These are phyloP conservation scores for Ganoderma sinense DNA, from an alignment of 1,284 basidiomycete genomes.

Conservation along the genomic window DNA sequence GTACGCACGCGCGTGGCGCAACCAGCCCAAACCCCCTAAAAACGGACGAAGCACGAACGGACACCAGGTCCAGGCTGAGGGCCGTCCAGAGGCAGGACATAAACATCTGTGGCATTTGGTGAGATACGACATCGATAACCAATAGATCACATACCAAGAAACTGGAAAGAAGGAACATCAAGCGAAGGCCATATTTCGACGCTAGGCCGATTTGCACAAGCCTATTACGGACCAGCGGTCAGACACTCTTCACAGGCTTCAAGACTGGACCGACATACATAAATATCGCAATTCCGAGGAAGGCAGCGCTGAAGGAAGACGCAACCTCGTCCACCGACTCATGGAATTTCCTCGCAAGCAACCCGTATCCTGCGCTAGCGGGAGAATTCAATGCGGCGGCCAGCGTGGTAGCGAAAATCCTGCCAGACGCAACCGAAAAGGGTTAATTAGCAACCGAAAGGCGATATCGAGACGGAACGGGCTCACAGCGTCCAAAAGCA, in stretches of 20 bases:
- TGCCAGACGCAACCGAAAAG: constrained; percentile 13
- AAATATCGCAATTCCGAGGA: constrained; percentile 49
- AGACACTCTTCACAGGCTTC: no score
- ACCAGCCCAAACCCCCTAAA: constrained; percentile 59
- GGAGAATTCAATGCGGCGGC: constrained; percentile 52
- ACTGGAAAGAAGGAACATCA: constrained; percentile 51
- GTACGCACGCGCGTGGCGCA: constrained; percentile 46
- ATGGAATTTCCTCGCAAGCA: constrained; percentile 47
- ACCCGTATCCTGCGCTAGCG: constrained; percentile 49
- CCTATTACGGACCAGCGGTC: constrained; percentile 32
- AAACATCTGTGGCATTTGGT: constrained; percentile 45
- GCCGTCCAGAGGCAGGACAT: constrained; percentile 54
- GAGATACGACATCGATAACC: neutral
- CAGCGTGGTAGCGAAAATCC: constrained; percentile 48
- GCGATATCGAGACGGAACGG: constrained; percentile 4
- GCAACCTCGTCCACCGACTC: constrained; percentile 50
- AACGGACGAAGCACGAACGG: constrained; percentile 49
- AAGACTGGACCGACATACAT: constrained; percentile 38
- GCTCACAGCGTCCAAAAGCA: constrained; percentile 51
- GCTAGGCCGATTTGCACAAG: constrained; percentile 49
- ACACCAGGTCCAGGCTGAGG: constrained; percentile 47
- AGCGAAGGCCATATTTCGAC: constrained; percentile 53
- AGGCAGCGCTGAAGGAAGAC: constrained; percentile 49
- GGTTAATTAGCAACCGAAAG: neutral
- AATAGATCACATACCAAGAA: constrained; percentile 39